Evolutionary conservation across 441 rosid species (phyloP).

Genomic region (Pelargonium fulgidum): DNA sequence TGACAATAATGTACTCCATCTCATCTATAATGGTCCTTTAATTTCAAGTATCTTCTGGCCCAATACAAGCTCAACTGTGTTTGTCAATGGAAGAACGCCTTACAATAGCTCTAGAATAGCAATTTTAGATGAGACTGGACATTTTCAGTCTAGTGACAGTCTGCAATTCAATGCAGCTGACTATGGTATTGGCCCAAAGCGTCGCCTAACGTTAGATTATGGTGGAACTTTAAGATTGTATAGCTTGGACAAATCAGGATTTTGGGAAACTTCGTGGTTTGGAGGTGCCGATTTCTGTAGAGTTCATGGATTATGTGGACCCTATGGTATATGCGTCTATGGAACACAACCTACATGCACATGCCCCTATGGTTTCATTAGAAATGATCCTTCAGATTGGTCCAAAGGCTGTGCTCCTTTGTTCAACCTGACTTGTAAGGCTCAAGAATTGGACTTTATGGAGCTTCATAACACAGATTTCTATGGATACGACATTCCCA

Average conservation of each 20-base stretch:
- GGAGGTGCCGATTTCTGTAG: slow-evolving; percentile 16
- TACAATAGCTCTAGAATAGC: slow-evolving; percentile 24
- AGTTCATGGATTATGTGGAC: slow-evolving; percentile 28
- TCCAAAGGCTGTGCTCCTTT: slow-evolving; percentile 25
- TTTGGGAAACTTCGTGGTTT: slow-evolving; percentile 25
- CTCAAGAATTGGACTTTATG: slow-evolving; percentile 17
- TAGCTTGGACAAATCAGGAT: slow-evolving; percentile 19
- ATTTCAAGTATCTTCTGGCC: slow-evolving; percentile 26
- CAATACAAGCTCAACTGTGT: neutral
- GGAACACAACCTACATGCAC: slow-evolving; percentile 14
- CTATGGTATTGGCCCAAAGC: slow-evolving; percentile 17
- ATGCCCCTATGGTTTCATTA: slow-evolving; percentile 21
- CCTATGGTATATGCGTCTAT: slow-evolving; percentile 17
- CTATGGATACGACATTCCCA: slow-evolving; percentile 21
- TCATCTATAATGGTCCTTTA: slow-evolving; percentile 22
- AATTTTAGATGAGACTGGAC: slow-evolving; percentile 14
- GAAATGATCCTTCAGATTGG: slow-evolving; percentile 27
- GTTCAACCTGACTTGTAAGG: slow-evolving; percentile 22
- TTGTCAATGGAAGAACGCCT: slow-evolving; percentile 20
- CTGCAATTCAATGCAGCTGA: slow-evolving; percentile 22
- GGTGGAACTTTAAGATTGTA: slow-evolving; percentile 25
- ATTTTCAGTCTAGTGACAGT: slow-evolving; percentile 21
- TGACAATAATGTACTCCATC: slow-evolving; percentile 21
- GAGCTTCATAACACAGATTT: slow-evolving; percentile 19
- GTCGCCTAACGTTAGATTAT: slow-evolving; percentile 25